Evolutionary conservation across 1,139 yeast genomes (phyloP), one percentile per base, ranked within the genome.

Genomic region (Kluyveromyces sp.): DNA sequence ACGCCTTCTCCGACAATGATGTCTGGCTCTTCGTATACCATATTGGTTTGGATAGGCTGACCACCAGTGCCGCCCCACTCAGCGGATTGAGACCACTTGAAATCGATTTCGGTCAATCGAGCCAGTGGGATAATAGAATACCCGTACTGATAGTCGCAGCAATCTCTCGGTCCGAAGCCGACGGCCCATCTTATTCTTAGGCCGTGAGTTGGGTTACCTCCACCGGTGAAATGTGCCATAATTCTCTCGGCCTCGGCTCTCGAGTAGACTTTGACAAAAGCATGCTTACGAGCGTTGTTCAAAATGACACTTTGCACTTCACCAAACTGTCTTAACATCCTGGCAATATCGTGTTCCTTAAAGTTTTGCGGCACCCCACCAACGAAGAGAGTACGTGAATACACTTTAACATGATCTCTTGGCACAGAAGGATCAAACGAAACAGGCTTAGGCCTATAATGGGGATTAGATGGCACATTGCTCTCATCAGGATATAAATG

Each of bases 21-120:
- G 67, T 92, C 98, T 2, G 98, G 98, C 65, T 92, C 98, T 64
- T 92, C 98, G 59, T 92, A 78, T 22, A 83, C 87, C 63, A 87
- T 69, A 42, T 95, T 95, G 46, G 86, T 74, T 51, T 70, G 78
- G 50, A 92, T 67, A n/a, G 92, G 89, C 57, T 74, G 77, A 17
- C 96, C 96, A 41, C 94, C 95, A 41, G 96, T 85, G 54, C 98
- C 98, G 54, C 98, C 98, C 88, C 95, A 88, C 66, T 87, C 92
- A 6, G 97, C 96, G 50, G 74, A 72, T 22, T 80, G 84, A 22
- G 87, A 79, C 98, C 98, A 92, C 48, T 81, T 72, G 57, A 74
- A 79, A 64, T 92, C 98, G 17, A 96, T 95, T 46, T 92, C 98
- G 0, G 98, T 92, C 54, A 92, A 74, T 57, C 96, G 77, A 50